phyloP scores from a whole-genome alignment of 305 asterid genomes.

The Coffea humblotiana region DNA sequence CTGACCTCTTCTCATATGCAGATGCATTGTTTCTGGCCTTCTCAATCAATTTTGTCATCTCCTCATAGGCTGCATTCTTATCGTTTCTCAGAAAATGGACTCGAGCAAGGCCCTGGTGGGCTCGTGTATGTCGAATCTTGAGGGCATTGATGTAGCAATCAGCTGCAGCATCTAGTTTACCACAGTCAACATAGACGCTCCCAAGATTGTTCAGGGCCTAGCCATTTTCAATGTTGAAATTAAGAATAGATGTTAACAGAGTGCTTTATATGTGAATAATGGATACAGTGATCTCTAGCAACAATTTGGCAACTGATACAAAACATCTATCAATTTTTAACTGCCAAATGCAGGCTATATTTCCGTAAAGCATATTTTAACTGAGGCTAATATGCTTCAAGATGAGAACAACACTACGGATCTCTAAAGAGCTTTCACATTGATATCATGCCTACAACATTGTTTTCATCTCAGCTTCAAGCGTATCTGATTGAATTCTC shows the following conservation, averaged over 20 bases:
- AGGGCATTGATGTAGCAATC: conserved; percentile 96
- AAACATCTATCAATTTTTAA: not conserved
- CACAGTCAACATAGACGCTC: conserved; percentile 87
- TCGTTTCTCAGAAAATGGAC: conserved; percentile 84
- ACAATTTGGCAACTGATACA: not conserved
- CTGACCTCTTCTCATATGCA: conserved; percentile 94
- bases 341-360: not conserved
- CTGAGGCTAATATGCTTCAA: not conserved
- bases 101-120: conserved; percentile 99
- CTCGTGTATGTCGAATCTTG: conserved; percentile 86
- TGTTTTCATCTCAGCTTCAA: not conserved
- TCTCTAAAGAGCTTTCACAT: not conserved
- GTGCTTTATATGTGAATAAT: not conserved
- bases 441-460: not conserved
- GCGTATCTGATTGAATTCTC: not conserved
- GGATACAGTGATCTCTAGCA: not conserved
- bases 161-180: conserved; percentile 83
- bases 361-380: not conserved
- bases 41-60: conserved; percentile 89
- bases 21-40: conserved; percentile 86
- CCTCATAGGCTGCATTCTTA: conserved; percentile 81
- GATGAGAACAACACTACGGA: not conserved
- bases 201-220: conserved; percentile 98
- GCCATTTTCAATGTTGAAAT: conserved; percentile 13
- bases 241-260: not conserved